These are phyloP conservation scores for Pestalotiopsis sp. DNA, from an alignment of 2,329 filamentous ascomycete species.

Conservation along the genomic window DNA sequence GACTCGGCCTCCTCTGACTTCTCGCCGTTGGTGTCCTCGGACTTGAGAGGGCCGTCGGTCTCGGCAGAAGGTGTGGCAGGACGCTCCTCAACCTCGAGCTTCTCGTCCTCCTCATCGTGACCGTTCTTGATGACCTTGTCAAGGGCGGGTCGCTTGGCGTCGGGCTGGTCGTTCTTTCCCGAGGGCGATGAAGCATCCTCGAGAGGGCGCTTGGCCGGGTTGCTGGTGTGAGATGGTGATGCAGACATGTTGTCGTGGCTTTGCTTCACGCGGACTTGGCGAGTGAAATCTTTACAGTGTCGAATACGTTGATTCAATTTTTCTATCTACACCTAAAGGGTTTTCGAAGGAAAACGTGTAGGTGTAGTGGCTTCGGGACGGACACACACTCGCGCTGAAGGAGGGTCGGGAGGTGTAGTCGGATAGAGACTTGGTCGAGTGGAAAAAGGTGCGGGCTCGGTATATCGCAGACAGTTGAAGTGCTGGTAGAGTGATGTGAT, in stretches of 20 bases:
- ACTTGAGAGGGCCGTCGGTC: conserved; percentile 45
- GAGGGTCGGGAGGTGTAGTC: conserved; percentile 27
- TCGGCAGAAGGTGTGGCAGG: conserved; percentile 43
- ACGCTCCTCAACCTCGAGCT: conserved; percentile 42
- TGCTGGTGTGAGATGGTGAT: conserved; percentile 66
- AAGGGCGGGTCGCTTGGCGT: conserved; percentile 93
- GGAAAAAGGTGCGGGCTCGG: neutral
- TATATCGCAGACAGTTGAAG: conserved; percentile 10
- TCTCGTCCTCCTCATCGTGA: conserved; percentile 51
- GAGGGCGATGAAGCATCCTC: conserved; percentile 97
- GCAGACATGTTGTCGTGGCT: conserved; percentile 69
- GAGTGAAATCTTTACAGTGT: conserved; percentile 35
- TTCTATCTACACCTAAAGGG: conserved; percentile 84
- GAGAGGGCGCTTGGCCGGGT: conserved; percentile 86
- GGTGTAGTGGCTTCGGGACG: conserved; percentile 66
- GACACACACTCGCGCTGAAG: conserved; percentile 22
- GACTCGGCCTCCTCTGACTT: conserved; percentile 41
- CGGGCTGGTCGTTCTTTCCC: conserved; percentile 87
- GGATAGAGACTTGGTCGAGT: conserved; percentile 31
- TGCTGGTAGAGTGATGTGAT: conserved; percentile 14
- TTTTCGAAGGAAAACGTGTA: conserved; percentile 93
- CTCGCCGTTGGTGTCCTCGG: conserved; percentile 51
- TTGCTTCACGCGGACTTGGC: conserved; percentile 20
- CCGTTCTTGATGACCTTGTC: conserved; percentile 83
- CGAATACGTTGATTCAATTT: conserved; percentile 43